These are phyloP conservation scores for Diutina neorugosa DNA, from an alignment of 1,139 yeast species.

Conservation along the genomic window DNA sequence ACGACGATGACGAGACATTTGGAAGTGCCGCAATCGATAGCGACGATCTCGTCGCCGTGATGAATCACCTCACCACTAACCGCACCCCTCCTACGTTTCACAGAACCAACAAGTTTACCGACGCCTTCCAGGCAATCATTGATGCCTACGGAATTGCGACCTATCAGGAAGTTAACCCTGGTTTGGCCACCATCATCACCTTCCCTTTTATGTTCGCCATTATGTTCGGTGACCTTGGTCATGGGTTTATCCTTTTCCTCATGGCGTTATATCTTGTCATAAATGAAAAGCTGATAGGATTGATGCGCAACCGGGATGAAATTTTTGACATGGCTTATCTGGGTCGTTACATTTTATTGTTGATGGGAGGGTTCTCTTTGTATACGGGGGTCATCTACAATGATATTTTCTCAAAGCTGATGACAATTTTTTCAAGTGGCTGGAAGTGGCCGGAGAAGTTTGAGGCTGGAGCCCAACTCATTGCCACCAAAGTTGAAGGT, in stretches of 20 bases:
- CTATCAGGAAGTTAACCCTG: conserved; percentile 3
- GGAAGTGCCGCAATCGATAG: not conserved
- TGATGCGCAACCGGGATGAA: not conserved
- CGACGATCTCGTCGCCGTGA: conserved; percentile 2
- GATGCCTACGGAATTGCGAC: conserved; percentile 4
- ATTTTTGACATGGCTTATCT: conserved; percentile 4
- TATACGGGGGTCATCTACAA: conserved; percentile 3
- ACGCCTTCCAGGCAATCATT: conserved; percentile 1
- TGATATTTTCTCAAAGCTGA: conserved; percentile 1
- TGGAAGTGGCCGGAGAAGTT: conserved; percentile 1
- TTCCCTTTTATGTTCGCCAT: conserved; percentile 5
- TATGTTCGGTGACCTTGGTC: conserved; percentile 4
- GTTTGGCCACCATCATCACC: conserved; percentile 4
- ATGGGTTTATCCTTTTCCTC: not conserved
- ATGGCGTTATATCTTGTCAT: not conserved
- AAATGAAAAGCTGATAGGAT: not conserved
- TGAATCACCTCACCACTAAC: conserved; percentile 2
- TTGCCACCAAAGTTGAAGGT: not conserved
- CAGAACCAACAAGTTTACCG: conserved; percentile 4
- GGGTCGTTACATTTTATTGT: conserved; percentile 1
- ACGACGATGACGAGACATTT: not conserved
- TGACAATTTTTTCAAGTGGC: not conserved
- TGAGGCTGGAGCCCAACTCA: not conserved
- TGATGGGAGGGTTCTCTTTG: conserved; percentile 3
- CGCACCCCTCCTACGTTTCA: conserved; percentile 3